Percentiles rank a stretch among this genome's conserved stretches.
phyloP scores from a whole-genome alignment of 768 basidiomycete genomes.

The Tricholoma sp. region DNA sequence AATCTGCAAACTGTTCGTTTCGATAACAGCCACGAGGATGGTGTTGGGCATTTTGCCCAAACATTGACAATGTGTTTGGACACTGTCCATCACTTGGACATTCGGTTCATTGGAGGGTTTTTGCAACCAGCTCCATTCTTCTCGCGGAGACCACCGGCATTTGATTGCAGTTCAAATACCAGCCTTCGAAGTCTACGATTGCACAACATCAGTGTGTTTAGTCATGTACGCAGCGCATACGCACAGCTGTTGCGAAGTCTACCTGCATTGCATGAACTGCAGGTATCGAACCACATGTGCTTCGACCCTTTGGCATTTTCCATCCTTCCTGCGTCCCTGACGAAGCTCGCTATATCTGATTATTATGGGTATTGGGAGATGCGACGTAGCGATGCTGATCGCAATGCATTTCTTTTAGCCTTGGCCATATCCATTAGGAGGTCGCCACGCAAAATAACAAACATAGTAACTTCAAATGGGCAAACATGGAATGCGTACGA shows the following conservation, averaged over 20 bases:
- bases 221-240: constrained; percentile 17
- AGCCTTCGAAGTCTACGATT: constrained; percentile 20
- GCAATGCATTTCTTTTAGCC: constrained; percentile 11
- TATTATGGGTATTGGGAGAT: constrained; percentile 19
- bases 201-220: constrained; percentile 24
- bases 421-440: constrained; percentile 11
- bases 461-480: constrained; percentile 5
- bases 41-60: constrained; percentile 18
- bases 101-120: constrained; percentile 25
- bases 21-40: constrained; percentile 24
- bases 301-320: constrained; percentile 18
- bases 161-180: constrained; percentile 3
- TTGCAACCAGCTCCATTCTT: constrained; percentile 20
- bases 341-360: constrained; percentile 14
- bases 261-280: constrained; percentile 17
- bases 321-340: constrained; percentile 16
- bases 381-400: constrained; percentile 4
- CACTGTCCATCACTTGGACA: constrained; percentile 18
- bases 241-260: constrained; percentile 18
- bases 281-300: constrained; percentile 22
- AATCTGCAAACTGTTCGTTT: constrained; percentile 18
- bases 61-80: constrained; percentile 16
- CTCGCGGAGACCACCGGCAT: neutral
- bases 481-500: neutral
- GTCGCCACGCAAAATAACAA: constrained; percentile 6